Percentiles rank a stretch among this genome's conserved stretches.
These are phyloP conservation scores for Pythium apleroticum DNA, from an alignment of 352 stramenopile genomes.

Conservation along the genomic window DNA sequence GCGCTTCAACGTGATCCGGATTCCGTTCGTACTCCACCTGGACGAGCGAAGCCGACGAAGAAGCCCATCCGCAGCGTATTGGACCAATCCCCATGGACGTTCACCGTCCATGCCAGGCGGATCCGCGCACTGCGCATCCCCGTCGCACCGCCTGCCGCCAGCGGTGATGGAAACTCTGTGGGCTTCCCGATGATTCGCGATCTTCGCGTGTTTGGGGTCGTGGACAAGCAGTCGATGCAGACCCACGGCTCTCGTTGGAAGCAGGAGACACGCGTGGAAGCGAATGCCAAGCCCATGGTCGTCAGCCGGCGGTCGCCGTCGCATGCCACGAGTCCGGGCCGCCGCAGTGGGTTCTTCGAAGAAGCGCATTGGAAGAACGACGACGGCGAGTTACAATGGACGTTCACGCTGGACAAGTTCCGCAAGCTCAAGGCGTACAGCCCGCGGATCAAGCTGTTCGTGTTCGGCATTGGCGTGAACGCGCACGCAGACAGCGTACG, in stretches of 20 bases:
- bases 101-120: slow-evolving; percentile 37
- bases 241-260: slow-evolving; percentile 55
- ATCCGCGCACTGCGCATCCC: slow-evolving; percentile 53
- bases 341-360: slow-evolving; percentile 48
- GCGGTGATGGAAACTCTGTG: not conserved
- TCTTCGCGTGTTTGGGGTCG: slow-evolving; percentile 52
- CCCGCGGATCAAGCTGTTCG: slow-evolving; percentile 66
- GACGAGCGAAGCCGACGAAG: slow-evolving; percentile 19
- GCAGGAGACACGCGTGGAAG: slow-evolving; percentile 31
- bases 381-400: slow-evolving; percentile 59
- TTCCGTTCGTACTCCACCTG: slow-evolving; percentile 7
- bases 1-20: not conserved
- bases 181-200: slow-evolving; percentile 36
- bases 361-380: slow-evolving; percentile 51
- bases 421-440: slow-evolving; percentile 63
- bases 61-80: slow-evolving; percentile 23
- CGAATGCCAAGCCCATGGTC: slow-evolving; percentile 4
- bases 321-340: slow-evolving; percentile 3
- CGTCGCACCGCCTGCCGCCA: slow-evolving; percentile 22
- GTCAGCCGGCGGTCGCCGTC: slow-evolving; percentile 1
- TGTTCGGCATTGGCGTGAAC: slow-evolving; percentile 56
- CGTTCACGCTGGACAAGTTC: slow-evolving; percentile 58
- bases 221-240: slow-evolving; percentile 57
- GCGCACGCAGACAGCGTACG: slow-evolving; percentile 21
- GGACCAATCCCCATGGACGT: slow-evolving; percentile 50